These are phyloP conservation scores for Bryum argenteum DNA, from an alignment of 225 moss, liverwort and hornwort species.

Conservation along the genomic window DNA sequence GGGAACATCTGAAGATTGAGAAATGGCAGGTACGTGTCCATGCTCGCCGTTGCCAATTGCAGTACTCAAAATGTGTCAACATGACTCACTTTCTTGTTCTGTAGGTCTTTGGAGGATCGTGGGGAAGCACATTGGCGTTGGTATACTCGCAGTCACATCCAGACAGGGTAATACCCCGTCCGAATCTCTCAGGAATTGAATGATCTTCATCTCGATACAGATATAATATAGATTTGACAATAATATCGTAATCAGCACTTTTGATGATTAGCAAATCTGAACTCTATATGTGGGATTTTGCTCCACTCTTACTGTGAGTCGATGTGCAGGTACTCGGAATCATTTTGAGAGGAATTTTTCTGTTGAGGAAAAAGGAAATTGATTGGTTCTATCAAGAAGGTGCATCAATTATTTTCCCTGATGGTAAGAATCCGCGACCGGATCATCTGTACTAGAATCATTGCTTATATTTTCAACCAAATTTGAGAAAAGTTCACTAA, in stretches of 20 bases:
- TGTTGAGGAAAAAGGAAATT: conserved; percentile 92
- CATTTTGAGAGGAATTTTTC: conserved; percentile 84
- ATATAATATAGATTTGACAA: too few relatives aligned
- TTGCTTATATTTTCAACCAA: too few relatives aligned
- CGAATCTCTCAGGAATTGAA: too few relatives aligned
- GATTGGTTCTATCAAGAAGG: conserved; percentile 93
- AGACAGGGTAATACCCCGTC: conserved; percentile 53
- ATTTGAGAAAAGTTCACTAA: neutral
- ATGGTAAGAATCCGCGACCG: conserved; percentile 54
- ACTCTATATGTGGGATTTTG: neutral
- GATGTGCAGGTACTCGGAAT: conserved; percentile 73
- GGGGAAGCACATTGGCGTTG: conserved; percentile 93
- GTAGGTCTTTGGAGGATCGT: conserved; percentile 96
- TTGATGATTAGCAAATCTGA: neutral
- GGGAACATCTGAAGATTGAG: conserved; percentile 65
- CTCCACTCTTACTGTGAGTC: conserved; percentile 5
- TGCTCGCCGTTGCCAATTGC: neutral
- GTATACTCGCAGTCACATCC: conserved; percentile 80
- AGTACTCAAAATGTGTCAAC: neutral
- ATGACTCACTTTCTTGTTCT: conserved; percentile 21
- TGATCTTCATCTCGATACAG: too few relatives aligned
- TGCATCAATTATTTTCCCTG: conserved; percentile 80
- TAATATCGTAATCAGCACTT: too few relatives aligned
- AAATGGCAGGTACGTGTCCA: conserved; percentile 64
- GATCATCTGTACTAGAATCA: too few relatives aligned